These are phyloP conservation scores for Rhodotorula sp. DNA, from an alignment of 1,284 basidiomycete genomes.

Conservation along the genomic window DNA sequence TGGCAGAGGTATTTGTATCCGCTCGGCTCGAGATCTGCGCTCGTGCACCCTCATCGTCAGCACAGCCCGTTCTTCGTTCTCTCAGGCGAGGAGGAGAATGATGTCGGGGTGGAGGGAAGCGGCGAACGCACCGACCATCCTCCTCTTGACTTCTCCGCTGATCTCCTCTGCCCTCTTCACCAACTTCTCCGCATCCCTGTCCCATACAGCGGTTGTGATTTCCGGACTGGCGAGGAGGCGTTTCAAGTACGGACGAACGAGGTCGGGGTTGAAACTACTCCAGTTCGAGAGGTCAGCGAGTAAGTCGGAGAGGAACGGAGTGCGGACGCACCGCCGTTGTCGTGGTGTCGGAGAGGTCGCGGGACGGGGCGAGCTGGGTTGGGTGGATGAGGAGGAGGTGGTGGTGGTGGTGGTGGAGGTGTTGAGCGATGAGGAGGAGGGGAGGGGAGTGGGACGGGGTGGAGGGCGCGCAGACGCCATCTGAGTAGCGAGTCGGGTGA, in stretches of 20 bases:
- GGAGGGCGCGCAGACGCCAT: background rate
- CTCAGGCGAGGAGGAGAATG: too few species aligned
- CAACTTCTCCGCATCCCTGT: background rate
- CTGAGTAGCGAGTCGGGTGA: background rate
- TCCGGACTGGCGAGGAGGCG: background rate
- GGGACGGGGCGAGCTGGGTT: background rate
- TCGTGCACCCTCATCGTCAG: too few species aligned
- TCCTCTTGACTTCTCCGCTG: background rate
- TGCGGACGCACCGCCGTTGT: background rate
- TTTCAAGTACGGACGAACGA: background rate
- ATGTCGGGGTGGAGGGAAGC: too few species aligned
- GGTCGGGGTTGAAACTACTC: background rate
- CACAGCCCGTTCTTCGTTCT: too few species aligned
- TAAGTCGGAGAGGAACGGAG: background rate
- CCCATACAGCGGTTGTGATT: background rate
- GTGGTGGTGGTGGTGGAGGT: background rate
- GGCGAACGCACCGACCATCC: slow-evolving; percentile 9
- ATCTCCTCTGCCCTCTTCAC: background rate
- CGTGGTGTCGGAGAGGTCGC: background rate
- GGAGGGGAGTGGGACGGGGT: background rate
- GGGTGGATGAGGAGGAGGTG: background rate
- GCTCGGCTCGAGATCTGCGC: background rate
- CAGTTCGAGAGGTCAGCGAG: background rate
- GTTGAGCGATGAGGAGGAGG: background rate
- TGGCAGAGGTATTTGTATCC: slow-evolving; percentile 7